Base-by-base conservation (phyloP, 225 moss, liverwort and hornwort genomes). In the Pseudisothecium myosuroides region DNA sequence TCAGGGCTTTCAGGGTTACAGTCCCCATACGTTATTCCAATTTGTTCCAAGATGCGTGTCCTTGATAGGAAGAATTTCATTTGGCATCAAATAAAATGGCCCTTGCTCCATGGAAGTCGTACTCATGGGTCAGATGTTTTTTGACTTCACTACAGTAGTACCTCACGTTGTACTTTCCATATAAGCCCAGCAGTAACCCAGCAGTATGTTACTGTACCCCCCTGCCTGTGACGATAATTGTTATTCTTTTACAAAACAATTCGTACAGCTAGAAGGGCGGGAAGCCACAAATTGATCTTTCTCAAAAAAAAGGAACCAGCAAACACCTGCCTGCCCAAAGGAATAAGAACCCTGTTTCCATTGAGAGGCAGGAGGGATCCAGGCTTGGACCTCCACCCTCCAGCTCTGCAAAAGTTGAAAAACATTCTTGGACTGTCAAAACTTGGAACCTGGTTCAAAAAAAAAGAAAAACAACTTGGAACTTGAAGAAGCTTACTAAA, bases 251-350 rank as follows among this genome's bases (percentile, higher is more conserved):
- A 6, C 0, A 0, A 28, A n/a, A 5, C 39, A 58, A 28, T 5
- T 5, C 0, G 3, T 17, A n/a, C 4, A 4, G 17, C 5, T 15
- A 26, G 27, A 6, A 55, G 10, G 23, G 16, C 1, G 0, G 15
- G 12, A 58, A 59, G 39, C 29, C 28, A 39, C 39, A 37, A 26
- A 20, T 27, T 5, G 27, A 28, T 32, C 21, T 34, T 58, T 23
- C 3, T 0, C 16, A 23, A 58, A 11, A 58, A 8, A 5, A 58
- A 23, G 58, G 58, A 23, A 3, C 58, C 10, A 23, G 10, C 58
- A 58, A 58, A 22, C 23, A 23, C 58, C 23, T 58, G 23, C 58
- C 6, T 7, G 47, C 47, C 9, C 17, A 17, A 54, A 54, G 54
- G 54, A 54, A 54, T 54, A 47, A n/a, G n/a, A n/a, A n/a, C n/a